Evolutionary conservation across 495 filamentous ascomycete species (phyloP).

Genomic region (Penicillium canescens): DNA sequence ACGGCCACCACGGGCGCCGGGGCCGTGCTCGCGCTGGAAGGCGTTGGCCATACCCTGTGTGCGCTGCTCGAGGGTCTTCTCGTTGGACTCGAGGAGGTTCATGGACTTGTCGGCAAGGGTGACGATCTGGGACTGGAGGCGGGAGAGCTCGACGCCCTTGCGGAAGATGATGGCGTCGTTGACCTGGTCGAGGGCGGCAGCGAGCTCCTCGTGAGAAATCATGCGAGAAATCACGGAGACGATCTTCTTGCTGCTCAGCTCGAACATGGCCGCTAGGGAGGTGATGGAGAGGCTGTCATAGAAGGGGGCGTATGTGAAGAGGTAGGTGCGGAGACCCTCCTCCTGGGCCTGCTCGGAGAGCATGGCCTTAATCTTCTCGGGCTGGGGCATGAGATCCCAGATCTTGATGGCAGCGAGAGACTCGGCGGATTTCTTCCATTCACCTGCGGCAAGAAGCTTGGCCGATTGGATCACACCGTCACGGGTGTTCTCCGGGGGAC

Average conservation of each 20-base stretch:
- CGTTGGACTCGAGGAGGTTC: conserved; percentile 92
- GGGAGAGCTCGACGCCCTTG: conserved; percentile 96
- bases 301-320: conserved; percentile 99
- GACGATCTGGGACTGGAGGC: conserved; percentile 92
- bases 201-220: conserved; percentile 98
- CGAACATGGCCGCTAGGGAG: conserved; percentile 91
- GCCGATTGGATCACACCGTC: conserved; percentile 99
- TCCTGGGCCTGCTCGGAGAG: conserved; percentile 97
- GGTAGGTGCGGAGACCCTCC: conserved; percentile 95
- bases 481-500: conserved; percentile 95
- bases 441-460: conserved; percentile 91
- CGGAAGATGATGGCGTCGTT: conserved; percentile 97
- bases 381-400: conserved; percentile 90
- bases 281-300: conserved; percentile 92
- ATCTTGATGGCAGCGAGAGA: conserved; percentile 98
- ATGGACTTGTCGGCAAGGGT: conserved; percentile 95
- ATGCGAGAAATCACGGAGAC: conserved; percentile 96
- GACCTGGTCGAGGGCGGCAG: conserved; percentile 95
- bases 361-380: conserved; percentile 92
- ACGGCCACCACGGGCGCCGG: conserved; percentile 70
- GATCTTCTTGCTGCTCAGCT: conserved; percentile 86
- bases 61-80: conserved; percentile 92
- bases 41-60: conserved; percentile 95
- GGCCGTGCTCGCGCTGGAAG: conserved; percentile 83
- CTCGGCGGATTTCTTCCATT: conserved; percentile 94